These are phyloP conservation scores for Populus simonii DNA, from an alignment of 345 rosid species.

Conservation along the genomic window DNA sequence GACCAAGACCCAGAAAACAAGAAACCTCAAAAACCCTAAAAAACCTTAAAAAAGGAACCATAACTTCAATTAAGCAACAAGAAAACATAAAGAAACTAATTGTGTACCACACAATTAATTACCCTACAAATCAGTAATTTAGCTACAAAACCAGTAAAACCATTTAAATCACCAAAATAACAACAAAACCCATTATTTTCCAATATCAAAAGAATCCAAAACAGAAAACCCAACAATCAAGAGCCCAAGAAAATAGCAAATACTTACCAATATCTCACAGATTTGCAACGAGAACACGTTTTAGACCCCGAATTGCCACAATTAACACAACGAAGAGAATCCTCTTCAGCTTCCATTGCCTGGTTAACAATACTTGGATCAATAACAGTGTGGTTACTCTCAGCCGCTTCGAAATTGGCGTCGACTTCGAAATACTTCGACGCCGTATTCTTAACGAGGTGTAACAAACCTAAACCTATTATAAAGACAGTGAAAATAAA, in stretches of 20 bases:
- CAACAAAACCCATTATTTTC: not conserved
- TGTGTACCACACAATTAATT: no score
- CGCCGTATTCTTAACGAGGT: slow-evolving; percentile 68
- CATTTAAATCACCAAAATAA: not conserved
- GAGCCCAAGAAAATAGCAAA: not conserved
- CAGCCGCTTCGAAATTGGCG: slow-evolving; percentile 53
- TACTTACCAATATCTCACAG: slow-evolving; percentile 52
- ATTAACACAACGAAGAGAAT: slow-evolving; percentile 27
- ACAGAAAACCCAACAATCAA: not conserved
- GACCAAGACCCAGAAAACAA: no score
- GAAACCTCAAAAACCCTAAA: no score
- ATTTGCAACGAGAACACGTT: slow-evolving; percentile 57
- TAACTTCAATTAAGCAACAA: not conserved
- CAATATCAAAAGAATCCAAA: not conserved
- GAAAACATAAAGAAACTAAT: not conserved
- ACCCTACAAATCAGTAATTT: not conserved
- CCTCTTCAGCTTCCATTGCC: slow-evolving; percentile 7
- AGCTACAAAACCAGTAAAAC: not conserved
- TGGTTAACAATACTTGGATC: slow-evolving; percentile 2
- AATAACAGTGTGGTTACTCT: slow-evolving; percentile 17
- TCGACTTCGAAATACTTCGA: slow-evolving; percentile 86
- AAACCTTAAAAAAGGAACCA: not conserved
- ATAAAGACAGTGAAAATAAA: slow-evolving; percentile 48
- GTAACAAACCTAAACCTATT: slow-evolving; percentile 52
- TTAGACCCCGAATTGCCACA: slow-evolving; percentile 34